Evolutionary conservation across 169 alveolate species (phyloP).

Genomic region (Toxoplasma gondii): DNA sequence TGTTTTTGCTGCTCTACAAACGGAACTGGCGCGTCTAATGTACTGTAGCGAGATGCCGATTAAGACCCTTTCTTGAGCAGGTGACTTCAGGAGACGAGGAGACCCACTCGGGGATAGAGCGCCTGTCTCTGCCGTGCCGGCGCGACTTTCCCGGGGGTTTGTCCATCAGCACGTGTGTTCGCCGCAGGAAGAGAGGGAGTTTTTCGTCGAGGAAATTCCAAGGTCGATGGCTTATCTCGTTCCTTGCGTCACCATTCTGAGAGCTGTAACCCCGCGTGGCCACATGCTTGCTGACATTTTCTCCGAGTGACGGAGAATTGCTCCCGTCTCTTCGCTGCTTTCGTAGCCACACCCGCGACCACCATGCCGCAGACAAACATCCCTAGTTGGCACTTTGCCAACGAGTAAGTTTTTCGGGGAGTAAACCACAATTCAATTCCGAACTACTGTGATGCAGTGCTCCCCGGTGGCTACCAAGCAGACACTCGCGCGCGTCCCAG

Average conservation of each 20-base stretch:
- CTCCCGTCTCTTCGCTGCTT: not conserved
- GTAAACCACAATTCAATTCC: too few relatives aligned
- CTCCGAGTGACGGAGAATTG: not conserved
- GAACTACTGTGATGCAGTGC: too few relatives aligned
- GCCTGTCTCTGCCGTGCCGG: not conserved
- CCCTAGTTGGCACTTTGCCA: slow-evolving; percentile 9
- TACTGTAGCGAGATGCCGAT: too few relatives aligned
- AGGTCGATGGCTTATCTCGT: not conserved
- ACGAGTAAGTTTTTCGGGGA: not conserved
- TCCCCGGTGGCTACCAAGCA: too few relatives aligned
- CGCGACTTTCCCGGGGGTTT: not conserved
- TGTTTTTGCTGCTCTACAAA: too few relatives aligned
- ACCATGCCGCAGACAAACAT: not conserved
- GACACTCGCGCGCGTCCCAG: too few relatives aligned
- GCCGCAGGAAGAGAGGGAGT: not conserved
- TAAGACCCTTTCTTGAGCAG: too few relatives aligned
- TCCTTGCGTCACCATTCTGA: not conserved
- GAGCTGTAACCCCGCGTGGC: not conserved
- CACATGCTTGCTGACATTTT: not conserved
- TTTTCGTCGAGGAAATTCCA: not conserved
- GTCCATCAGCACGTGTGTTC: not conserved
- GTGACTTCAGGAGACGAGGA: too few relatives aligned
- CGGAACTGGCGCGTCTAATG: too few relatives aligned
- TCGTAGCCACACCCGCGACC: not conserved
- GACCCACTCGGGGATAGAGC: not conserved